Conservation (phyloP, 2,329 filamentous ascomycete genomes). For the Ilyonectria destructans region DNA sequence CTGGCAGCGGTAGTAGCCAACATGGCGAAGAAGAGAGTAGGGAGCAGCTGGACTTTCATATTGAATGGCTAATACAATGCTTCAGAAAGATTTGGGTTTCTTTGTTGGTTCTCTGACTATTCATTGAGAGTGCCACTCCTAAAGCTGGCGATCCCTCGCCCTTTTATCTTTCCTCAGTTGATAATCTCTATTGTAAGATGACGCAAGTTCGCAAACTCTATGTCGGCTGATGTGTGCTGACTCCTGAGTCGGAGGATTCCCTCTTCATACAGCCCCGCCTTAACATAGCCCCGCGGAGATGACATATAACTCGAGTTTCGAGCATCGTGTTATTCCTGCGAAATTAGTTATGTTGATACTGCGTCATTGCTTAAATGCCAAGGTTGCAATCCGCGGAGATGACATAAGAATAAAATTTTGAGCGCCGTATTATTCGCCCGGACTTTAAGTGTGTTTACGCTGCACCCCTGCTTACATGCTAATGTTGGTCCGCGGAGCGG, state of each 20-base stretch:
- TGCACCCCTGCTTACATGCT: background rate
- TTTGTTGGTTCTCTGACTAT: background rate
- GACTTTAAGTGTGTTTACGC: background rate
- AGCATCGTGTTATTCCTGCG: background rate
- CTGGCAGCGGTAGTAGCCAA: background rate
- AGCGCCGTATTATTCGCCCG: background rate
- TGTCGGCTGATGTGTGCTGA: background rate
- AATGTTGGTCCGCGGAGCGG: slow-evolving; percentile 7
- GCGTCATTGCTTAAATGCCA: background rate
- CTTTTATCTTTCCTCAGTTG: background rate
- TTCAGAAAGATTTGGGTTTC: background rate
- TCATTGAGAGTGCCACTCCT: background rate
- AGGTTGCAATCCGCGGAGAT: slow-evolving; percentile 2
- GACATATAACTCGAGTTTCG: background rate
- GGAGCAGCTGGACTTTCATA: slow-evolving; percentile 1
- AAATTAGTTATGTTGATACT: background rate
- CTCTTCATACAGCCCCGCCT: background rate
- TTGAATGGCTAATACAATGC: background rate
- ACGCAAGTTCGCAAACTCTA: background rate
- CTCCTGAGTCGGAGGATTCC: background rate
- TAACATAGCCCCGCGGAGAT: background rate
- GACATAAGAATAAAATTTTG: background rate
- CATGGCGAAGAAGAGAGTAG: background rate
- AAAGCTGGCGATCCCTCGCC: background rate
- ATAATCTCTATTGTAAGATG: background rate